Conservation (phyloP, 192 early-diverging fungal species). For the Backusella psychrophila region DNA sequence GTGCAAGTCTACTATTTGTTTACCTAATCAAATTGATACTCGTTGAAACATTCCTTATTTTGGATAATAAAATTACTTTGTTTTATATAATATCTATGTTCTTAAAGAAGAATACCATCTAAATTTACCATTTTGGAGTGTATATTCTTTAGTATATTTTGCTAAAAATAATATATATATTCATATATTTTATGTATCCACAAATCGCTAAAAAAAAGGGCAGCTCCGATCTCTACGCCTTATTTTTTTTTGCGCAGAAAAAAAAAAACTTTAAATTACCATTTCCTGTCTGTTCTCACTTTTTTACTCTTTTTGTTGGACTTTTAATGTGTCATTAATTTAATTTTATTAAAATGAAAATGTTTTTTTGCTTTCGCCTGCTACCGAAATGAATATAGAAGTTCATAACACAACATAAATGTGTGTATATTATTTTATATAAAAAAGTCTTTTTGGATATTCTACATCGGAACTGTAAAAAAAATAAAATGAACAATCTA, state of each 20-base stretch:
- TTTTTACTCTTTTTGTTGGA: not conserved
- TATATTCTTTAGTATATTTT: not conserved
- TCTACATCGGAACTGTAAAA: not conserved
- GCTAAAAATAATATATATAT: not conserved
- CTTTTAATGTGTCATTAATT: not conserved
- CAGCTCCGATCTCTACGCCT: not conserved
- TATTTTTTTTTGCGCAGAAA: not conserved
- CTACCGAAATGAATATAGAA: not conserved
- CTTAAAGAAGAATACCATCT: not conserved
- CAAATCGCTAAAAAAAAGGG: not conserved
- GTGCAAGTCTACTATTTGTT: not conserved
- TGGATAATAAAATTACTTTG: not conserved
- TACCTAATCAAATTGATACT: not conserved
- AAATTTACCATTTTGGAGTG: not conserved
- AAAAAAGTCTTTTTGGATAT: not conserved
- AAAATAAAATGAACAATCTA: not conserved
- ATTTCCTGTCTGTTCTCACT: no score
- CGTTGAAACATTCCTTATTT: not conserved
- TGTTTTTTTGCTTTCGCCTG: not conserved
- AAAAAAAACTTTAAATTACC: not conserved
- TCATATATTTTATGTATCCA: not conserved
- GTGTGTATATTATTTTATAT: not conserved
- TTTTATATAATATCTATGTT: not conserved
- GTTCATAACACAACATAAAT: not conserved
- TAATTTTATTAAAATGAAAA: not conserved